Evolutionary conservation across 1,139 yeast genomes (phyloP), one percentile per base, ranked within the genome.

Genomic region (Sugiyamaella xylanicola): DNA sequence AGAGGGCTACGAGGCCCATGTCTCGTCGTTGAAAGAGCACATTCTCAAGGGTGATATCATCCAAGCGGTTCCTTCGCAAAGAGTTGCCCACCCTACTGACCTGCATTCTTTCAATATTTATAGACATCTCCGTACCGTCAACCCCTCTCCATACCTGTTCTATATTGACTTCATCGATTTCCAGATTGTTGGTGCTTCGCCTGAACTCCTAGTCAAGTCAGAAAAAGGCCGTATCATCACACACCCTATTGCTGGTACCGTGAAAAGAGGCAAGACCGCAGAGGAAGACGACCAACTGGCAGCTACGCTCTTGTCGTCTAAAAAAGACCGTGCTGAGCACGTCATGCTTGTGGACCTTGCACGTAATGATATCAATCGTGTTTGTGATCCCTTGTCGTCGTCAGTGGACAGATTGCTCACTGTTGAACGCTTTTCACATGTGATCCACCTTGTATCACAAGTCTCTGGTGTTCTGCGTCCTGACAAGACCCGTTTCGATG

Each of bases 331-430:
- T 53, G 97, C 99, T 0, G 99, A 93, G 74, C 99, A 93, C 72
- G 95, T 93, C 57, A 93, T 93, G 99, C 82, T 93, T 74, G 99
- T 93, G 25, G 99, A 93, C 72, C 79, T 93, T 68, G 99, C 99
- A 3, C 82, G 99, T 69, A 93, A 93, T 68, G 99, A 93, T 69
- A 84, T 93, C 65, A 93, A 93, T 73, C 80, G 99, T 62, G 86
- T 93, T n/a, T 92, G 98, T 74, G 85, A 87, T 59, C 98, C 98
- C 19, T 72, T 73, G 40, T 80, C 93, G 8, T 91, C 96, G 45
- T 82, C 77, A 51, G 99, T 93, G 29, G 99, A 93, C 70, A 80
- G 96, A 63, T 77, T 93, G 59, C 79, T 93, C 66, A 87, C 95
- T 11, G 89, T 93, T 53, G 97, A 93, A 74, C 81, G 97, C 67